Evolutionary conservation across 1,284 basidiomycete species (phyloP).

Genomic region (Trichosporon sp.): DNA sequence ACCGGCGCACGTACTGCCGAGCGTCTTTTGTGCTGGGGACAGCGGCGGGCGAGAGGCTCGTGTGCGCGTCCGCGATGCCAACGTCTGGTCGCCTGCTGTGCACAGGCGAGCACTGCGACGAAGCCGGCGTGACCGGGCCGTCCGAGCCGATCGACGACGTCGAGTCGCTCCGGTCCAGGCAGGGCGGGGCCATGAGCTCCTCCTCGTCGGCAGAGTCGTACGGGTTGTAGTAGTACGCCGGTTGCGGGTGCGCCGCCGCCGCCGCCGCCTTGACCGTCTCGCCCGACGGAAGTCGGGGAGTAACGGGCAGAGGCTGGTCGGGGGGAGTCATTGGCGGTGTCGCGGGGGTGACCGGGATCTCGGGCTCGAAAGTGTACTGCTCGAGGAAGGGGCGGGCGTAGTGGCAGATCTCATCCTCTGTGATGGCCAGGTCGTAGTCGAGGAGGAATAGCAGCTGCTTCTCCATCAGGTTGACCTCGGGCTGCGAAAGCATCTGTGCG

Average conservation of each 20-base stretch:
- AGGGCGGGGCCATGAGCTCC: slow-evolving; percentile 30
- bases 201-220: slow-evolving; percentile 3
- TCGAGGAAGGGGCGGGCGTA: slow-evolving; percentile 69
- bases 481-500: slow-evolving; percentile 58
- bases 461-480: slow-evolving; percentile 88
- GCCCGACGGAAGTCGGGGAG: slow-evolving; percentile 25
- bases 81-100: neutral
- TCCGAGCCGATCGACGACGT: slow-evolving; percentile 47
- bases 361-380: slow-evolving; percentile 17
- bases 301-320: slow-evolving; percentile 32
- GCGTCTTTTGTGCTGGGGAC: neutral
- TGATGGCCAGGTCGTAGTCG: slow-evolving; percentile 56
- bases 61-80: neutral
- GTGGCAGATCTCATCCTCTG: slow-evolving; percentile 61
- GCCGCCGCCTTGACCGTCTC: slow-evolving; percentile 1
- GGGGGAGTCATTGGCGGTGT: slow-evolving; percentile 25
- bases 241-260: slow-evolving; percentile 18
- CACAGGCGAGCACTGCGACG: neutral
- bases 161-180: slow-evolving; percentile 46
- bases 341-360: slow-evolving; percentile 20
- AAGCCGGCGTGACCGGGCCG: slow-evolving; percentile 31
- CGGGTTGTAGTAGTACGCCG: neutral
- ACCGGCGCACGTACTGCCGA: neutral
- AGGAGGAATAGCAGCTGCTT: slow-evolving; percentile 84
- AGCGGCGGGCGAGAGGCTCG: slow-evolving; percentile 1